Percentiles rank a stretch among this genome's conserved stretches.
These are phyloP conservation scores for Clausena lansium DNA, from an alignment of 345 rosid genomes.

Conservation along the genomic window DNA sequence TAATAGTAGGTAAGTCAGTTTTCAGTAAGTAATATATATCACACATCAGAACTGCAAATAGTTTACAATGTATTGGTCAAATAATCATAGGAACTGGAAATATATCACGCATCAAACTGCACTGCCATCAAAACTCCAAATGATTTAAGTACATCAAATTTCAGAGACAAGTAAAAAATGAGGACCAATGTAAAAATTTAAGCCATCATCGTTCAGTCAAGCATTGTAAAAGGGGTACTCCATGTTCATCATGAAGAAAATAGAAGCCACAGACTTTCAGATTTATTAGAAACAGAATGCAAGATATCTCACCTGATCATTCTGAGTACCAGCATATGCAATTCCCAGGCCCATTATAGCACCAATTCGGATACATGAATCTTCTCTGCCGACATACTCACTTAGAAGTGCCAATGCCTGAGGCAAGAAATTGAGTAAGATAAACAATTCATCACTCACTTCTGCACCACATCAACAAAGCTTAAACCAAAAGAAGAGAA, in stretches of 20 bases:
- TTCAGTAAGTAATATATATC: neutral
- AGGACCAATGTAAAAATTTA: neutral
- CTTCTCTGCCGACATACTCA: conserved; percentile 69
- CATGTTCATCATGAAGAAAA: neutral
- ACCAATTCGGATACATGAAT: conserved; percentile 79
- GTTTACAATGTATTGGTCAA: conserved; percentile 47
- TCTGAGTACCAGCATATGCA: conserved; percentile 89
- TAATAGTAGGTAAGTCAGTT: conserved; percentile 14
- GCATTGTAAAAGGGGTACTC: neutral
- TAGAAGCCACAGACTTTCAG: neutral
- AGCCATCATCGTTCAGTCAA: neutral
- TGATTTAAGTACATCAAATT: neutral
- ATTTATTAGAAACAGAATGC: neutral
- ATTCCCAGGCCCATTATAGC: conserved; percentile 96
- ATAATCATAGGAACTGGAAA: conserved; percentile 10
- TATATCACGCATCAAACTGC: conserved; percentile 3
- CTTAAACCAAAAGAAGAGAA: neutral
- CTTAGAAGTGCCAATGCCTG: conserved; percentile 85
- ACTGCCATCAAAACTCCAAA: neutral
- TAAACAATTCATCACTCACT: neutral
- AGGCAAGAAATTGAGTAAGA: conserved; percentile 29
- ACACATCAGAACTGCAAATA: conserved; percentile 13
- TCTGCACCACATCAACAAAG: conserved; percentile 1
- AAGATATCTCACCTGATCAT: conserved; percentile 49
- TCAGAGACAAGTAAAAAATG: neutral